Evolutionary conservation across 2,329 filamentous ascomycete species (phyloP).

Genomic region (Colletotrichum magnum): DNA sequence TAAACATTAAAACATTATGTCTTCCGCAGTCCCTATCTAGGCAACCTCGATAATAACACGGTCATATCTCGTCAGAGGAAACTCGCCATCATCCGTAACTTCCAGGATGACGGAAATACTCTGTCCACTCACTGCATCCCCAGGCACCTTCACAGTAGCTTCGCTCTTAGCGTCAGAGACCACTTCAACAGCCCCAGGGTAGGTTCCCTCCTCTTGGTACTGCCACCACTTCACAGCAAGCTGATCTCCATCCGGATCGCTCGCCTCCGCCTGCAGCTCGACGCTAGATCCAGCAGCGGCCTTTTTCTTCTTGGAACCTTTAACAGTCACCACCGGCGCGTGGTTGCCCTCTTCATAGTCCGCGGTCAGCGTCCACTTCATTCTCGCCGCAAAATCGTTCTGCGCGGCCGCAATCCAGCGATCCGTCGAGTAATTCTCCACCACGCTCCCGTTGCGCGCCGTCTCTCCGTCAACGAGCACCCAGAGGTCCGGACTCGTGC

Average conservation of each 20-base stretch:
- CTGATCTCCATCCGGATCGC: constrained; percentile 1
- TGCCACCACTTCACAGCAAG: constrained; percentile 3
- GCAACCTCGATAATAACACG: background rate
- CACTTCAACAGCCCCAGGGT: background rate
- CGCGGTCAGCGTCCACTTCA: background rate
- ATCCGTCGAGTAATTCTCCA: background rate
- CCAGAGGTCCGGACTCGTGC: background rate
- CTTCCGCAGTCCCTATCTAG: background rate
- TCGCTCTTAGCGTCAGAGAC: background rate
- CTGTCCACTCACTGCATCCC: background rate
- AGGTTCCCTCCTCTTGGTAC: background rate
- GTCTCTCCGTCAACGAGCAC: background rate
- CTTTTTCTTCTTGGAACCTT: background rate
- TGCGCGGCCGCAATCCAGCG: background rate
- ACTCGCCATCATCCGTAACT: background rate
- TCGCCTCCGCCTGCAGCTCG: background rate
- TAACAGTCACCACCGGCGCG: background rate
- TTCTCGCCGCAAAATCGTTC: constrained; percentile 6
- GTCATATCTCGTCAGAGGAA: background rate
- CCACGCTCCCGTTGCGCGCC: background rate
- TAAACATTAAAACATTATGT: too few species aligned
- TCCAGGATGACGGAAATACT: background rate
- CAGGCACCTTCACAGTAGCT: background rate
- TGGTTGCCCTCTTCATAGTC: background rate
- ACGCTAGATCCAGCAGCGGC: background rate